Percentiles rank a stretch among this genome's conserved stretches.
Evolutionary conservation across 2,329 filamentous ascomycete species (phyloP).

Genomic region (Raffaelea albimanens): DNA sequence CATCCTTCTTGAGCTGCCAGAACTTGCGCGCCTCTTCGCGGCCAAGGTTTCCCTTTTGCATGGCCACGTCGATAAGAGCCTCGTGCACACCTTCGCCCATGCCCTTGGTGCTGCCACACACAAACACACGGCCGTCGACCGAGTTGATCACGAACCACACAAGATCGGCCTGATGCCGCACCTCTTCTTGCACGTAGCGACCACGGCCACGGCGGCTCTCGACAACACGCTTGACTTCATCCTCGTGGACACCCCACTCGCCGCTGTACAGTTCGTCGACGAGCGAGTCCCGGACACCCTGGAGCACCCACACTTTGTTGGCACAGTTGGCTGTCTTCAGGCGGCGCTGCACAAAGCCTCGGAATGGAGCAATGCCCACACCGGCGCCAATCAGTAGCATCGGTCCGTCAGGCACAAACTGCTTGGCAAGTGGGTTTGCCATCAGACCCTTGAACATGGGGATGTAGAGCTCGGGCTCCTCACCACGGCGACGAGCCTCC

Average conservation of each 20-base stretch:
- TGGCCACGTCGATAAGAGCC: constrained; percentile 80
- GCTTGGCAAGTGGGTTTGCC: constrained; percentile 86
- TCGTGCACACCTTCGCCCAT: constrained; percentile 96
- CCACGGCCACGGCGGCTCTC: constrained; percentile 69
- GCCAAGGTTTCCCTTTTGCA: constrained; percentile 83
- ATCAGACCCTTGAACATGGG: constrained; percentile 99
- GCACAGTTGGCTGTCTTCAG: constrained; percentile 91
- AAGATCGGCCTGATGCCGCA: constrained; percentile 82
- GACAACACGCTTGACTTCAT: constrained; percentile 73
- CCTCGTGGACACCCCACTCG: constrained; percentile 90
- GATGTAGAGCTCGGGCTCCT: constrained; percentile 57
- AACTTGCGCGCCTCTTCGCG: constrained; percentile 75
- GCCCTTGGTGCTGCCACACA: constrained; percentile 88
- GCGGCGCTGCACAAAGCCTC: constrained; percentile 90
- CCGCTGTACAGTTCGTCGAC: constrained; percentile 95
- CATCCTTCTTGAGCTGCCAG: constrained; percentile 86
- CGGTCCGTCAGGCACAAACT: constrained; percentile 87
- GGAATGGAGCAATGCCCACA: constrained; percentile 94
- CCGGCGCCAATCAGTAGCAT: constrained; percentile 97
- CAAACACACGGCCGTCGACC: constrained; percentile 91
- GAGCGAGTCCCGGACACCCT: constrained; percentile 86
- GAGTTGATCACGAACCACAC: constrained; percentile 98
- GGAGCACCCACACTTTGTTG: constrained; percentile 96
- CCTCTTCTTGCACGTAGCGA: constrained; percentile 94
- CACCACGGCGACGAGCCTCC: constrained; percentile 53